Evolutionary conservation across 345 rosid species (phyloP).

Genomic region (Populus tremula): DNA sequence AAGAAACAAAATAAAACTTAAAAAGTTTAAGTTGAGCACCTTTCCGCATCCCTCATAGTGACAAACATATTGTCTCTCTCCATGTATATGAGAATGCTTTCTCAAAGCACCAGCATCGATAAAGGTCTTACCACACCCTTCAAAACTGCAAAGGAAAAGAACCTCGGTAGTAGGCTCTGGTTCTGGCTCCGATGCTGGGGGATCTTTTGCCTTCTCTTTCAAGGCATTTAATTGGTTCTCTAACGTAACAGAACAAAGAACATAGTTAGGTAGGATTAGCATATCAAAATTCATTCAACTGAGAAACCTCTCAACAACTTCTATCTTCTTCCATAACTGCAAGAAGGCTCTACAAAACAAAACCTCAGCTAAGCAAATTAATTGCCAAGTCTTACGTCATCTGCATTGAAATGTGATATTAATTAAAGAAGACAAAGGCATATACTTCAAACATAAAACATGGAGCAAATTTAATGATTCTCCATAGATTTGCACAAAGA

Average conservation of each 20-base stretch:
- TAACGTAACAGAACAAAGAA: conserved; percentile 20
- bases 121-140: conserved; percentile 91
- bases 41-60: conserved; percentile 77
- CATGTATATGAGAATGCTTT: conserved; percentile 96
- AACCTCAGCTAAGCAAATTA: not conserved
- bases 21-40: conserved; percentile 37
- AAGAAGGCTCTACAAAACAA: conserved; percentile 2
- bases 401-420: not conserved
- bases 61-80: conserved; percentile 88
- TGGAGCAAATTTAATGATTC: not conserved
- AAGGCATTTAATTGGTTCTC: conserved; percentile 66
- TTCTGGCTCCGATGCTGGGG: conserved; percentile 70
- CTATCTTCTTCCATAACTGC: not conserved
- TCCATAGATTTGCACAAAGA: not conserved
- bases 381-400: not conserved
- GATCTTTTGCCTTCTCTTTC: conserved; percentile 67
- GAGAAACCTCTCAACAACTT: not conserved
- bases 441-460: not conserved
- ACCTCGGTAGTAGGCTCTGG: conserved; percentile 96
- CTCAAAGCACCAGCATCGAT: conserved; percentile 91
- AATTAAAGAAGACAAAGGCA: not conserved
- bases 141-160: conserved; percentile 93
- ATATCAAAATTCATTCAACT: not conserved
- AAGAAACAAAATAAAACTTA: conserved; percentile 1
- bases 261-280: not conserved